Evolutionary conservation across 352 stramenopile species (phyloP).

Genomic region (Phytophthora pini): DNA sequence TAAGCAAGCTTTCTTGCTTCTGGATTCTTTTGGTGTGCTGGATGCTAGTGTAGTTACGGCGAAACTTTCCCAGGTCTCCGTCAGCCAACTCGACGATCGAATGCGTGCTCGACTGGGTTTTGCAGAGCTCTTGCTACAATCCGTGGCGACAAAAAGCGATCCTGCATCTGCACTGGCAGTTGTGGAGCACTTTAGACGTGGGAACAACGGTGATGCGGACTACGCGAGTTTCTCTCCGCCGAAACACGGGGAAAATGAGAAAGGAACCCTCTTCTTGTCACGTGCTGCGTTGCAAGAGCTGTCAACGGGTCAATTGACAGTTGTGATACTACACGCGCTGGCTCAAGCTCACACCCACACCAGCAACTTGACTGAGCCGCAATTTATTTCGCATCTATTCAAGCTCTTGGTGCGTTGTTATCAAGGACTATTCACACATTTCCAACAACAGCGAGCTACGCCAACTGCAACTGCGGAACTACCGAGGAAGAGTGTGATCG

Average conservation of each 20-base stretch:
- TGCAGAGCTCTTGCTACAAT: slow-evolving; percentile 36
- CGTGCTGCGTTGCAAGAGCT: slow-evolving; percentile 42
- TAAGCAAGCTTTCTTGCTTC: slow-evolving; percentile 3
- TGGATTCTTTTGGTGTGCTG: slow-evolving; percentile 29
- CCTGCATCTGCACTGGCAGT: slow-evolving; percentile 1
- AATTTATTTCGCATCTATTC: slow-evolving; percentile 61
- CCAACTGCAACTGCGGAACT: not conserved
- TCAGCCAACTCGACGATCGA: slow-evolving; percentile 29
- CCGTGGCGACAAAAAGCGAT: slow-evolving; percentile 12
- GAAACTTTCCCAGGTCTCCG: not conserved
- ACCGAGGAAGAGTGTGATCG: slow-evolving; percentile 7
- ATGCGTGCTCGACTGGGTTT: slow-evolving; percentile 47
- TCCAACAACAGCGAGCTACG: slow-evolving; percentile 12
- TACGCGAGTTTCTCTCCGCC: slow-evolving; percentile 25
- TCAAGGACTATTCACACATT: slow-evolving; percentile 54
- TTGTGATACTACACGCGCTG: slow-evolving; percentile 66
- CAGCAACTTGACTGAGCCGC: slow-evolving; percentile 52
- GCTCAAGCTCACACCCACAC: slow-evolving; percentile 35
- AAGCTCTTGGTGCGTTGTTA: slow-evolving; percentile 65
- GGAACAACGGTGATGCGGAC: slow-evolving; percentile 1
- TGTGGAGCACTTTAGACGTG: slow-evolving; percentile 21
- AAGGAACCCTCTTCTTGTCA: slow-evolving; percentile 43
- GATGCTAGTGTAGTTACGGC: slow-evolving; percentile 4
- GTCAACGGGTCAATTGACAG: slow-evolving; percentile 55
- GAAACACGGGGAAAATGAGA: not conserved